These are phyloP conservation scores for Aspergillus hortae DNA, from an alignment of 2,329 filamentous ascomycete species.

Conservation along the genomic window DNA sequence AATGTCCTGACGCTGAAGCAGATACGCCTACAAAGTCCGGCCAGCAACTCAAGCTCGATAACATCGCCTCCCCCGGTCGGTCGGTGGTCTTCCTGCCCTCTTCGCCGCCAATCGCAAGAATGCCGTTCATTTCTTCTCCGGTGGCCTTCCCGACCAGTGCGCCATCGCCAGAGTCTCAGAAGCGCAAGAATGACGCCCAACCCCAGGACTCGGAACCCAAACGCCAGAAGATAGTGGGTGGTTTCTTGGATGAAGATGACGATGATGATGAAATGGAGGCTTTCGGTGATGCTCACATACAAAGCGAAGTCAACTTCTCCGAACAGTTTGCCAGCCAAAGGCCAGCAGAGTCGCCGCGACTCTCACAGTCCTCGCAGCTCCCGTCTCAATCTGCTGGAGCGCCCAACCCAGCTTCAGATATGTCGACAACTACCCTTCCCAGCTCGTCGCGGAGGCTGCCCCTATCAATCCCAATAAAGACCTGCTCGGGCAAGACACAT, in stretches of 20 bases:
- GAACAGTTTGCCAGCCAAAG: slow-evolving; percentile 18
- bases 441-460: slow-evolving; percentile 11
- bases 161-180: slow-evolving; percentile 34
- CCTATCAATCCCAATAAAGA: slow-evolving; percentile 37
- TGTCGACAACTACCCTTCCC: slow-evolving; percentile 3
- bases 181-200: slow-evolving; percentile 36
- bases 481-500: slow-evolving; percentile 48
- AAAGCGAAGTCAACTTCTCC: slow-evolving; percentile 28
- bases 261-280: slow-evolving; percentile 31
- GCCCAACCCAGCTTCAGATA: slow-evolving; percentile 1
- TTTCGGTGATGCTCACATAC: slow-evolving; percentile 26
- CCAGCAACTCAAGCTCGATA: slow-evolving; percentile 10
- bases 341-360: slow-evolving; percentile 13
- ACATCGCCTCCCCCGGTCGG: slow-evolving; percentile 11
- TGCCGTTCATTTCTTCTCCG: slow-evolving; percentile 43
- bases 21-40: slow-evolving; percentile 37
- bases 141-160: slow-evolving; percentile 35
- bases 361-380: slow-evolving; percentile 8
- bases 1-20: slow-evolving; percentile 13
- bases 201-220: slow-evolving; percentile 33
- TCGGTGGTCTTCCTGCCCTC: slow-evolving; percentile 25
- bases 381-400: slow-evolving; percentile 1
- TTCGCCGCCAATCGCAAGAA: slow-evolving; percentile 30
- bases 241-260: slow-evolving; percentile 42
- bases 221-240: slow-evolving; percentile 38